phyloP scores from a whole-genome alignment of 106 monocot genomes.

The Allium cepa region DNA sequence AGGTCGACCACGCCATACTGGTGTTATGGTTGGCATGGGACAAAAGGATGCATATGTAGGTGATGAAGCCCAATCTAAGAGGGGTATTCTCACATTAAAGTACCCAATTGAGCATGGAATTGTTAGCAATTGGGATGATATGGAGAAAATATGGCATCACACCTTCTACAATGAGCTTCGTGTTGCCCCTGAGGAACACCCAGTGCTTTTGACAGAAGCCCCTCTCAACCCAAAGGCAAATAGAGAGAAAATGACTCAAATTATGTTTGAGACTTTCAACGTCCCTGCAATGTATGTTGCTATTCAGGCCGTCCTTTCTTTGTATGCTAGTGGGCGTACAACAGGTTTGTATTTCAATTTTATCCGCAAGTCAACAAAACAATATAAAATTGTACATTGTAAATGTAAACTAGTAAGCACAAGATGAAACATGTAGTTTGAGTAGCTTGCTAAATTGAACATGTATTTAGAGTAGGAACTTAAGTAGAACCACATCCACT shows the following conservation, averaged over 20 bases:
- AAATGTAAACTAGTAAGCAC: too few species aligned
- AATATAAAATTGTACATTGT: too few species aligned
- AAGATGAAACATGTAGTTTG: too few species aligned
- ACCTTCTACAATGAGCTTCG: conserved; percentile 12
- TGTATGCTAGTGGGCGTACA: conserved; percentile 10
- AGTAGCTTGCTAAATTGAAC: too few species aligned
- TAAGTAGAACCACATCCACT: too few species aligned
- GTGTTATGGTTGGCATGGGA: conserved; percentile 65
- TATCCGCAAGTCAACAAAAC: too few species aligned
- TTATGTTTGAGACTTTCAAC: conserved; percentile 9
- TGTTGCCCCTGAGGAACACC: conserved; percentile 12
- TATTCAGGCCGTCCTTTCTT: conserved; percentile 11
- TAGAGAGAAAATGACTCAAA: conserved; percentile 14
- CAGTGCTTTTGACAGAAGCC: conserved; percentile 7
- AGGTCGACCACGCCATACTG: conserved; percentile 50
- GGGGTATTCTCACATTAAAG: conserved; percentile 59
- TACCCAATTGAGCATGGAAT: conserved; percentile 71
- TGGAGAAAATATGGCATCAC: conserved; percentile 31
- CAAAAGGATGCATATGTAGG: conserved; percentile 22
- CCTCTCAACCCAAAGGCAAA: conserved; percentile 15
- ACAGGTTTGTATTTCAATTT: not conserved
- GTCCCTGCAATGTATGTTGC: conserved; percentile 11
- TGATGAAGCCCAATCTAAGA: conserved; percentile 53
- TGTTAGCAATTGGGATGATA: conserved; percentile 71
- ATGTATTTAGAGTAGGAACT: too few species aligned